Base-by-base conservation (phyloP, 768 basidiomycete genomes). In the Phaeolepiota aurea region DNA sequence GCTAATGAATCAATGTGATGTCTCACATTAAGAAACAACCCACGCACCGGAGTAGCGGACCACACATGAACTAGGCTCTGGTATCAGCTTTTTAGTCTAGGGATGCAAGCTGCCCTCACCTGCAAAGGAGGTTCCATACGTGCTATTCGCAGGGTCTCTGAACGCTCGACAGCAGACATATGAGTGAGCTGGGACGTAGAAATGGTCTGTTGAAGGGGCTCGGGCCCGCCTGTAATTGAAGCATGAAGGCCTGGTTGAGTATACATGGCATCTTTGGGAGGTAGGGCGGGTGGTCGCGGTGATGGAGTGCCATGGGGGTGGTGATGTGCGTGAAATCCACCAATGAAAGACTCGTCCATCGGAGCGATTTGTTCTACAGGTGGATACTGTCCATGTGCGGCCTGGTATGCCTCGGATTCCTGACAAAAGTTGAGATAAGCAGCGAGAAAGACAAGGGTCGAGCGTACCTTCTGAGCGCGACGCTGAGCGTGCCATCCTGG, bases 91-190 rank as follows among this genome's bases (percentile, higher is more conserved):
- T n/a, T n/a, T n/a, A n/a, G n/a, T n/a, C n/a, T n/a, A n/a, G n/a
- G n/a, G n/a, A n/a, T n/a, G n/a, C n/a, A n/a, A 15, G 40, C 40
- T 20, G 20, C 9, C 52, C 62, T 30, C 42, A 71, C 73, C 57
- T 86, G 82, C 19, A 96, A 70, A 59, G 85, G 75, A 5, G 91
- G 91, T 15, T 80, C 62, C 85, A 87, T 93, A 31, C 77, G 68
- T 14, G 75, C 75, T 4, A 74, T 65, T 38, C 68, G 66, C 25
- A 80, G 63, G 4, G 65, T 59, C 37, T 73, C 62, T n/a, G 86
- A 77, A 33, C 85, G 68, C 49, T 88, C 82, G 25, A 77, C 71
- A 1, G 85, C 72, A 31, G 64, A 65, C 58, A 84, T 63, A 21
- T 64, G 67, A 5, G 74, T 64, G 40, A 80, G 58, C 40, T 69